Evolutionary conservation across 108 stramenopile genomes (phyloP).

Genomic region (Cylindrotheca closterium): DNA sequence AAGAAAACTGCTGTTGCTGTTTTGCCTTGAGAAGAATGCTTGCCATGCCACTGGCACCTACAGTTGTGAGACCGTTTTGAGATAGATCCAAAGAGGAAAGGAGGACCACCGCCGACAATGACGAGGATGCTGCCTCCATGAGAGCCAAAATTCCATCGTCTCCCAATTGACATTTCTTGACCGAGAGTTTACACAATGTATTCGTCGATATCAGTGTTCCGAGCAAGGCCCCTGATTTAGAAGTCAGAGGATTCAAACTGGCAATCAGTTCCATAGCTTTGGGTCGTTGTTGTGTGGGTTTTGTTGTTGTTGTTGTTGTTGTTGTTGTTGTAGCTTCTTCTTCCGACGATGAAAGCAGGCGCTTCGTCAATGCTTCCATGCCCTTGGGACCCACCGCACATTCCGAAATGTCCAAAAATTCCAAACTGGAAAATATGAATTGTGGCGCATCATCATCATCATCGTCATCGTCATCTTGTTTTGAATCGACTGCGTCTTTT

Average conservation of each 20-base stretch:
- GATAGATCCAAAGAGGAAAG: not conserved
- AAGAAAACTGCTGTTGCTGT: too few species aligned
- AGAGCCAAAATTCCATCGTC: conserved; percentile 11
- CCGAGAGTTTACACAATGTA: not conserved
- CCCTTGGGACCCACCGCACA: conserved; percentile 49
- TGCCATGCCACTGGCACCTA: not conserved
- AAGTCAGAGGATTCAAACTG: not conserved
- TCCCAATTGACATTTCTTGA: conserved; percentile 9
- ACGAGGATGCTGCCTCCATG: too few species aligned
- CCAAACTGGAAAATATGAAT: not conserved
- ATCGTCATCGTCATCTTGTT: not conserved
- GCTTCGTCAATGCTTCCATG: conserved; percentile 25
- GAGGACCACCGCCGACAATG: not conserved
- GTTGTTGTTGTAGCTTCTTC: too few species aligned
- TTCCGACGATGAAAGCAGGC: too few species aligned
- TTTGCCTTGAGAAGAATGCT: not conserved
- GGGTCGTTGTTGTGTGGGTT: not conserved
- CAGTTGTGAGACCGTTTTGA: not conserved
- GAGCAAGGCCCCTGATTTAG: not conserved
- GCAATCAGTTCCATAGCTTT: not conserved
- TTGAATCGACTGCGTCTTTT: not conserved
- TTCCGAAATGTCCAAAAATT: conserved; percentile 4
- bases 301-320: too few species aligned
- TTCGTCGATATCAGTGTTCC: not conserved
- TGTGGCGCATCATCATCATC: too few species aligned